Percentiles rank a stretch among this genome's conserved stretches.
Conservation (phyloP, 148 eudicot species). For the Mesembryanthemum crystallinum region DNA sequence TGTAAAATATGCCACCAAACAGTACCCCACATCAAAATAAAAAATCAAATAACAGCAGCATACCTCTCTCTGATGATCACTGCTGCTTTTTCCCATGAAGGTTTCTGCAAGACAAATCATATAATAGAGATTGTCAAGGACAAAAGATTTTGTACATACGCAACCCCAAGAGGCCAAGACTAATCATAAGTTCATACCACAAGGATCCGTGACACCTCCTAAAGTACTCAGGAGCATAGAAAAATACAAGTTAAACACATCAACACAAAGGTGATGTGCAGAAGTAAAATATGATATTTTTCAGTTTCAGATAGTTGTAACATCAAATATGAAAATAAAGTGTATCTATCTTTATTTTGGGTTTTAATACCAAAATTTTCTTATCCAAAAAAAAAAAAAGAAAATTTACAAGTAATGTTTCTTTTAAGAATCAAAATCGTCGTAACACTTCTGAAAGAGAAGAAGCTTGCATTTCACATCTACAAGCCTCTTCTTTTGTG, state of each 20-base stretch:
- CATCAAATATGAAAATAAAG: no score
- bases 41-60: constrained; percentile 12
- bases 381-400: no score
- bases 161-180: no score
- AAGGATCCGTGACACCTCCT: not conserved
- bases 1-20: not conserved
- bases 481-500: not conserved
- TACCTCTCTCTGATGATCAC: constrained; percentile 75
- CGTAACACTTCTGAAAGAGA: not conserved
- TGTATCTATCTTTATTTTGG: no score
- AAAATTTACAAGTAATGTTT: no score
- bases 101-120: constrained; percentile 59
- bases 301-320: not conserved
- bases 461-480: not conserved
- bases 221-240: not conserved
- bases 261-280: not conserved
- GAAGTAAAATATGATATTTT: not conserved
- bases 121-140: not conserved
- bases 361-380: no score
- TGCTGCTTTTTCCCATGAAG: constrained; percentile 96
- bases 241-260: not conserved
- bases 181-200: not conserved
- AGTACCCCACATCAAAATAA: not conserved
- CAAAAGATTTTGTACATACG: not conserved
- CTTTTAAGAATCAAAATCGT: not conserved